Base-by-base conservation (phyloP, 1,139 yeast species). In the Wickerhamomyces sp. region DNA sequence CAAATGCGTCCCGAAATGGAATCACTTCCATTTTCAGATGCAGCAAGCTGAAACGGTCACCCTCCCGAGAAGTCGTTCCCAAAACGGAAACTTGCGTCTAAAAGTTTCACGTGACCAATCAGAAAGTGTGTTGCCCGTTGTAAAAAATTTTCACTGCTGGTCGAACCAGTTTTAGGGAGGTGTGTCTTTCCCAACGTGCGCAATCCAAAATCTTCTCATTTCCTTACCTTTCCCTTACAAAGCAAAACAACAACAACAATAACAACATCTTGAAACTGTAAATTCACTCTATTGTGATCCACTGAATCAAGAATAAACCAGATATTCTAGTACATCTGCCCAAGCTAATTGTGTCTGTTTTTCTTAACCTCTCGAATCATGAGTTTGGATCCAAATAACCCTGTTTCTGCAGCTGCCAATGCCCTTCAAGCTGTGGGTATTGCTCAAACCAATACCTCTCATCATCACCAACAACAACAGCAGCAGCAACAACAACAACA, bases 361-460 rank as follows among this genome's bases (percentile, higher is more conserved):
- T 14, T n/a, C 14, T 6, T n/a, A 14, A 4, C 6, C 2, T n/a
- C 15, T 3, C 18, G 3, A 13, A 32, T 13, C 39, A 46, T 46
- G 49, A 46, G 49, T 38, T 27, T 46, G 29, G 49, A 46, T 29
- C 48, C 44, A 44, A 41, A 44, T 15, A 43, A 18, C 15, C 36
- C 42, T 27, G 41, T 31, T 30, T 36, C 38, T 34, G 45, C 47
- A 26, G 45, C 45, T 34, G 44, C 42, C n/a, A 41, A 36, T 14
- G 49, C 44, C 18, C 42, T 46, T 11, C 46, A 46, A 29, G 46
- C 46, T 7, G 49, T 41, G 7, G 42, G 44, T 43, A 43, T 46
- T 39, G 49, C 46, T 41, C 49, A 40, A 46, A 41, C 46, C 44
- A 41, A 43, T 45, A 40, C 39, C 37, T 43, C 43, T 18, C 44